Conservation (phyloP, 2,329 filamentous ascomycete genomes). For the Arthrinium phaeospermum region DNA sequence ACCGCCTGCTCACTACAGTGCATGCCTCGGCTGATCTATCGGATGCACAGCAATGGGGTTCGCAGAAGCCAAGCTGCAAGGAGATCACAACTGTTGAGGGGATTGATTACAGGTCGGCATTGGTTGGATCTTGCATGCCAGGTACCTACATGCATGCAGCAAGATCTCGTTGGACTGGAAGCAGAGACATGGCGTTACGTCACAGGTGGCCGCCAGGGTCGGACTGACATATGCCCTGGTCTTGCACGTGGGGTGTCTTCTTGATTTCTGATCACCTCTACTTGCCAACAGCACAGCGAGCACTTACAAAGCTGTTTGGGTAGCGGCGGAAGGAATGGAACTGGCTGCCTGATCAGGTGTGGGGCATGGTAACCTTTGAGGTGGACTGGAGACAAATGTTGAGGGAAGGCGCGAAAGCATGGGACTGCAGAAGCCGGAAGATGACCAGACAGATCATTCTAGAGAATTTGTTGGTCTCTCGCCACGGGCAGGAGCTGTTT, state of each 20-base stretch:
- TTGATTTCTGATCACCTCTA: not conserved
- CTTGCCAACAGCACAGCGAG: not conserved
- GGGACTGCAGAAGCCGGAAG: not conserved
- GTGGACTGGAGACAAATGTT: not conserved
- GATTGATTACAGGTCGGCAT: no score
- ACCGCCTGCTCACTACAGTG: not conserved
- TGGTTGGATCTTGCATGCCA: no score
- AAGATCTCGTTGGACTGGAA: not conserved
- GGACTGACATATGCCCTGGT: no score
- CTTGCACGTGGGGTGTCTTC: not conserved
- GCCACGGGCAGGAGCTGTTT: not conserved
- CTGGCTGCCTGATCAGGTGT: not conserved
- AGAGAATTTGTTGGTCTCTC: not conserved
- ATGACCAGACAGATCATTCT: not conserved
- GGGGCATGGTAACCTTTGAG: not conserved
- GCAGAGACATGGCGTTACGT: not conserved
- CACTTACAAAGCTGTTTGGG: no score
- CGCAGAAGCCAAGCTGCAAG: no score
- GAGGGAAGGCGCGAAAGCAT: not conserved
- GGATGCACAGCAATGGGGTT: no score
- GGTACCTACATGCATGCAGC: no score
- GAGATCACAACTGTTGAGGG: no score
- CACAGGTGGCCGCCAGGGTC: not conserved
- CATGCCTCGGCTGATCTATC: not conserved
- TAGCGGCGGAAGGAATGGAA: not conserved